phyloP scores from a whole-genome alignment of 2,329 filamentous ascomycete genomes.

The Colletotrichum higginsianum region DNA sequence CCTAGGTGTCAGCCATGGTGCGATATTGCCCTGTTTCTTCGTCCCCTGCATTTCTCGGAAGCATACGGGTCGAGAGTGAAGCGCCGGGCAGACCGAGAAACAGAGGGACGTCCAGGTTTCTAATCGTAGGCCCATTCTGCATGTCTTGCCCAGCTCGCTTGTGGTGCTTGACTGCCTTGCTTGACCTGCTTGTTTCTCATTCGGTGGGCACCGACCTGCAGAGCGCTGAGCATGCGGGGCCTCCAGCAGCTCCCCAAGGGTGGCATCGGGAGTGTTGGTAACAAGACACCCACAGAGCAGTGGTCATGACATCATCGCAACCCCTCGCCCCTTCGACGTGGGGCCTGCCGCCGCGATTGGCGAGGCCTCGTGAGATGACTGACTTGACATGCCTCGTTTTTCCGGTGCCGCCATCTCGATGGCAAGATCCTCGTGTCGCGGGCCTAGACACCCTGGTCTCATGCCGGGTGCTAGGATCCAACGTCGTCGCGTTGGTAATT shows the following conservation, averaged over 20 bases:
- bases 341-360: constrained; percentile 11
- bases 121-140: background rate
- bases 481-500: background rate
- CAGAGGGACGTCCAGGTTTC: background rate
- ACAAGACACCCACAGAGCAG: background rate
- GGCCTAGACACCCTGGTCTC: background rate
- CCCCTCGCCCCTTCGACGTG: background rate
- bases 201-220: background rate
- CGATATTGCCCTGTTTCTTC: background rate
- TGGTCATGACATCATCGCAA: constrained; percentile 25
- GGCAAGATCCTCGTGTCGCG: background rate
- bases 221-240: background rate
- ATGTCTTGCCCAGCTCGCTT: background rate
- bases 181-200: background rate
- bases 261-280: background rate
- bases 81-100: background rate
- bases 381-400: background rate
- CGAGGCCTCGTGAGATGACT: constrained; percentile 17
- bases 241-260: background rate
- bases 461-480: background rate
- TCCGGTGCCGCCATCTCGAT: constrained; percentile 8
- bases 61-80: too few relatives aligned
- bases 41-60: background rate
- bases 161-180: background rate
- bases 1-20: background rate